Percentiles rank a stretch among this genome's conserved stretches.
Evolutionary conservation across 2,329 filamentous ascomycete genomes (phyloP).

Genomic region (Cryphonectria parasitica): DNA sequence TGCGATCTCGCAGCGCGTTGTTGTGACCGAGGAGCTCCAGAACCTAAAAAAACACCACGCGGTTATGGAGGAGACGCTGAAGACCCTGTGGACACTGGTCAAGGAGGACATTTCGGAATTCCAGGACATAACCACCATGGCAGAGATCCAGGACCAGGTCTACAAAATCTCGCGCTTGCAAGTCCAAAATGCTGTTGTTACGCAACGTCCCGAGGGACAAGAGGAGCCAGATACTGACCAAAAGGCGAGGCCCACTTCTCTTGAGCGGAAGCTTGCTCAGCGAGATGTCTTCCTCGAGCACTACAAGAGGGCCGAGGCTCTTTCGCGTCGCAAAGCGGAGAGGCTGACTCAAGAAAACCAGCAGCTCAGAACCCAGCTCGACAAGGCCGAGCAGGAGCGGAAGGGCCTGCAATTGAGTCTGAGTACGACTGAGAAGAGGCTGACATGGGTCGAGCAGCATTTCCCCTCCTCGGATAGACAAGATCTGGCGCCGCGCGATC

Average conservation of each 20-base stretch:
- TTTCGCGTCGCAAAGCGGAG: background rate
- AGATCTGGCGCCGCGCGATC: background rate
- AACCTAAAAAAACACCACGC: background rate
- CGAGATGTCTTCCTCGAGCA: background rate
- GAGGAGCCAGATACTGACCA: background rate
- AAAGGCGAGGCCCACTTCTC: background rate
- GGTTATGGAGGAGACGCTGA: constrained; percentile 1
- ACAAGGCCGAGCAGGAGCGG: constrained; percentile 3
- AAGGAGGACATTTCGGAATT: background rate
- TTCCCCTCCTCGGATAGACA: background rate
- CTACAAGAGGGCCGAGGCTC: constrained; percentile 4
- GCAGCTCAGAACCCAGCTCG: background rate
- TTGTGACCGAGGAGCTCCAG: constrained; percentile 12
- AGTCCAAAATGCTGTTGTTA: background rate
- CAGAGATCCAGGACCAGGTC: constrained; percentile 17
- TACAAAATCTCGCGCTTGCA: background rate
- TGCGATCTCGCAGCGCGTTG: constrained; percentile 2
- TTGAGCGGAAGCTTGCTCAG: constrained; percentile 12
- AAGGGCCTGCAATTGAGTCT: background rate
- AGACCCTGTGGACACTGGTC: constrained; percentile 15
- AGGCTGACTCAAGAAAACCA: background rate
- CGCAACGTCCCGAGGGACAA: background rate
- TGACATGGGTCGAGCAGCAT: background rate
- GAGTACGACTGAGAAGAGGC: background rate
- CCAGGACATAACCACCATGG: background rate